Percentiles rank a stretch among this genome's conserved stretches.
Conservation (phyloP, 1,139 yeast genomes). For the Chernovozyma sophiae-reginae region DNA sequence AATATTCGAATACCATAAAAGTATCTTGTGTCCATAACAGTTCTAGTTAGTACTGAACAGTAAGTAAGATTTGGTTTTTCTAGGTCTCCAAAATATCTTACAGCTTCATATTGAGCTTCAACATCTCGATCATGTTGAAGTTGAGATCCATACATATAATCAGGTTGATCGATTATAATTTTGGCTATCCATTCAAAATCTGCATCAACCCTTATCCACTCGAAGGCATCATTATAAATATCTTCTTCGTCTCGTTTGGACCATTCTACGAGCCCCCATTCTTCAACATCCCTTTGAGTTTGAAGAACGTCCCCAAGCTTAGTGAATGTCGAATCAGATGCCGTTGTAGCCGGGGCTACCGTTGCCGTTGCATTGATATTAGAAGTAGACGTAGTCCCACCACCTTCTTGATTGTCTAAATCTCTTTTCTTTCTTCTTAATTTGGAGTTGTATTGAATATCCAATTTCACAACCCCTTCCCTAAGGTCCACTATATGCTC, state of each 20-base stretch:
- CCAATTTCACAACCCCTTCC: constrained; percentile 80
- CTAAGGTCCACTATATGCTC: constrained; percentile 94
- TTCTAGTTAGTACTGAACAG: constrained; percentile 75
- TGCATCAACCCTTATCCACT: constrained; percentile 95
- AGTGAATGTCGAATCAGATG: constrained; percentile 29
- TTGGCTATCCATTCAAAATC: constrained; percentile 96
- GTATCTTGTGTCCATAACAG: constrained; percentile 79
- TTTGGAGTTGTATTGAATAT: constrained; percentile 92
- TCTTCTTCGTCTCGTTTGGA: constrained; percentile 64
- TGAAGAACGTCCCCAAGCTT: constrained; percentile 79
- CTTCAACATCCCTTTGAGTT: constrained; percentile 52
- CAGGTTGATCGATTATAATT: constrained; percentile 81
- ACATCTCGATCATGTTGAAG: constrained; percentile 93
- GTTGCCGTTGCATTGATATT: constrained; percentile 20
- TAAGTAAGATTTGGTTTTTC: constrained; percentile 59
- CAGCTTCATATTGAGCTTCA: constrained; percentile 89
- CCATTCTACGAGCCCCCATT: constrained; percentile 79
- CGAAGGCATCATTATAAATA: constrained; percentile 77
- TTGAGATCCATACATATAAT: constrained; percentile 92
- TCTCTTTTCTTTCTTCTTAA: constrained; percentile 66
- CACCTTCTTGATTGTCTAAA: constrained; percentile 15
- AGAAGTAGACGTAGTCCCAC: constrained; percentile 1
- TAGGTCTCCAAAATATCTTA: constrained; percentile 62
- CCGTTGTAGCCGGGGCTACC: constrained; percentile 31
- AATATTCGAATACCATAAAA: constrained; percentile 86